Base-by-base conservation (phyloP, 2,329 filamentous ascomycete species). In the Colletotrichum lupini region DNA sequence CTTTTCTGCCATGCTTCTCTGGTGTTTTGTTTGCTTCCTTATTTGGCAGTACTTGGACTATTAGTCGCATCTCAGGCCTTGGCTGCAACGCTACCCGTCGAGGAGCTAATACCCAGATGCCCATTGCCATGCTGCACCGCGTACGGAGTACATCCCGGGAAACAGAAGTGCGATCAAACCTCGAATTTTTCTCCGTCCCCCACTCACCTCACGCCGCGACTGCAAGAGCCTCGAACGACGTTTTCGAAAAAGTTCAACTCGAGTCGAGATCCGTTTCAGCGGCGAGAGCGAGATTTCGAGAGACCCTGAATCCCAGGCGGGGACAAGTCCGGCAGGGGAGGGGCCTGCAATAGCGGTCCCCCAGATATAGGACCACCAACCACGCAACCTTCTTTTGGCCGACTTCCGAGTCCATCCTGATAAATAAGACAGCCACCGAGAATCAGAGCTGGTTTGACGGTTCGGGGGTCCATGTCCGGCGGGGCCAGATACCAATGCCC, bases 181-280 rank as follows among this genome's bases (percentile, higher is more conserved):
- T 56, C 30, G 16, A 49, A 11, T 14, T 32, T 32, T 22, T 24
- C 42, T 30, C 14, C 24, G 67, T 73, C 61, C 67, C 67, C 67
- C 67, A 71, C 67, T 56, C 67, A 61, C 8, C 35, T 57, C 46
- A 65, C 24, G 67, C 71, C 67, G 60, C 49, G 49, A 66, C 46
- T 59, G 55, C 59, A 69, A 60, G 55, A 73, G 59, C 26, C 59
- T 73, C 59, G 70, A 60, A 53, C 64, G 66, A 63, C 42, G 42
- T 49, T n/a, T 49, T 32, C 8, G 37, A 61, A 61, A 65, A 65
- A 37, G 12, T 32, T 58, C 71, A 66, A 53, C 28, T 61, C 37
- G 56, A 56, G 67, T 65, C 67, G 71, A 57, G 67, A 66, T 16
- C 37, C 57, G 61, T 73, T 71, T 73, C 67, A 73, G 67, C 67